Evolutionary conservation across 208 protist genomes (phyloP), one percentile per base, ranked within the genome.

Genomic region (Crithidia expoeki): DNA sequence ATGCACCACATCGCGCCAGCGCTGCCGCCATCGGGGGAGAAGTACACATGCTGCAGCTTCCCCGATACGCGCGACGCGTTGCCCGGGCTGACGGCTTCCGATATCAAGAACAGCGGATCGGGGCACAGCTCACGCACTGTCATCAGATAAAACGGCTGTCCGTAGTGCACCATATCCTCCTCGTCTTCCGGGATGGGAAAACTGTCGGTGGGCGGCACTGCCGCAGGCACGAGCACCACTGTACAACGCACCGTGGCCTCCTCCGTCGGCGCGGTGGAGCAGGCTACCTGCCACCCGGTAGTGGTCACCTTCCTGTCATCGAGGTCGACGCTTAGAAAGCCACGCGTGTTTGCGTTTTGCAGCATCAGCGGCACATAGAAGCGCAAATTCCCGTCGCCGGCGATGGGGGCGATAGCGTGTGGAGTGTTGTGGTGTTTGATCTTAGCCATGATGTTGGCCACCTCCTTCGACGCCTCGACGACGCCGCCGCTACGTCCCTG

Each of bases 161-260:
- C 89, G 72, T 97, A 97, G 76, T 96, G 90, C 30, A 97, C 85
- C n/a, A 97, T 56, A 49, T 92, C 81, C 68, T 76, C 70, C 80
- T 97, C 92, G 30, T 84, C 90, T n/a, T 76, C 51, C 2, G 90
- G 90, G 28, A 85, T 80, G 1, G 88, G 75, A 38, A 88, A 87
- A 62, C 78, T 85, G 51, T 92, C 87, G n/a, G 83, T 89, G 12
- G 82, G 85, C 4, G 85, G 82, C 47, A 86, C 83, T 10, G 85
- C 84, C 27, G 88, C 81, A 0, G 88, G 88, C 25, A 86, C 80
- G 19, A 97, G 56, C n/a, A 93, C 60, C 36, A 93, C 83, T 10
- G 80, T 89, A 68, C 80, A 94, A 33, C 91, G 80, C 68, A 89
- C 74, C 62, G 80, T 86, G 21, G 93, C 83, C 49, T 86, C 86